Evolutionary conservation across 2,329 filamentous ascomycete species (phyloP).

Genomic region (Chrysoporthe austroafricana): DNA sequence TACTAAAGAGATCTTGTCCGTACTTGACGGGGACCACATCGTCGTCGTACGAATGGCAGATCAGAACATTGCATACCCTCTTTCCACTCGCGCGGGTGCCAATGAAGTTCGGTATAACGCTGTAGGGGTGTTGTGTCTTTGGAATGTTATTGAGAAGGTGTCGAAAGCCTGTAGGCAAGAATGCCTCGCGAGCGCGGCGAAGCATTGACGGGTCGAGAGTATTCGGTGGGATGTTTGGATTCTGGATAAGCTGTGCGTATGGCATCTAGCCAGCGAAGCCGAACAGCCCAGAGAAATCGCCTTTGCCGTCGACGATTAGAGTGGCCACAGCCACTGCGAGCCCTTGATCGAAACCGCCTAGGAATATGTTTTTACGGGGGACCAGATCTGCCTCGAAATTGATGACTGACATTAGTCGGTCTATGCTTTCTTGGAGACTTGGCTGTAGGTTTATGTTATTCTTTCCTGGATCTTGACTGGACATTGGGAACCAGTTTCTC

Average conservation of each 20-base stretch:
- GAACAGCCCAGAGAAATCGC: neutral
- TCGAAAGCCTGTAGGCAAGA: neutral
- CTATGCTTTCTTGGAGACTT: neutral
- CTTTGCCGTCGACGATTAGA: neutral
- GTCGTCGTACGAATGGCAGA: neutral
- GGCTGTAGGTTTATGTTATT: neutral
- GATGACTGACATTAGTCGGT: neutral
- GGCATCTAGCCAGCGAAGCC: neutral
- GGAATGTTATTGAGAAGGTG: neutral
- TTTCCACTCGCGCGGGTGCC: neutral
- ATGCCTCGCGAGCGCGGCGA: neutral
- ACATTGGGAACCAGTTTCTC: neutral
- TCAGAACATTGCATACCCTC: neutral
- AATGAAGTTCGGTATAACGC: neutral
- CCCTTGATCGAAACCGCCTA: conserved; percentile 4
- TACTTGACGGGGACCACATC: neutral
- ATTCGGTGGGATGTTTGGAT: neutral
- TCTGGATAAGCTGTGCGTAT: neutral
- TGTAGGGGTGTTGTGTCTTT: neutral
- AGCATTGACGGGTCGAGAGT: neutral
- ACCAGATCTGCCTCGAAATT: neutral
- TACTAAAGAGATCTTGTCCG: neutral
- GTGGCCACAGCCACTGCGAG: neutral
- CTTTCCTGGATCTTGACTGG: neutral
- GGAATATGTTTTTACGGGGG: neutral